Conservation (phyloP, 495 filamentous ascomycete genomes). For the Entonaema liquescens region DNA sequence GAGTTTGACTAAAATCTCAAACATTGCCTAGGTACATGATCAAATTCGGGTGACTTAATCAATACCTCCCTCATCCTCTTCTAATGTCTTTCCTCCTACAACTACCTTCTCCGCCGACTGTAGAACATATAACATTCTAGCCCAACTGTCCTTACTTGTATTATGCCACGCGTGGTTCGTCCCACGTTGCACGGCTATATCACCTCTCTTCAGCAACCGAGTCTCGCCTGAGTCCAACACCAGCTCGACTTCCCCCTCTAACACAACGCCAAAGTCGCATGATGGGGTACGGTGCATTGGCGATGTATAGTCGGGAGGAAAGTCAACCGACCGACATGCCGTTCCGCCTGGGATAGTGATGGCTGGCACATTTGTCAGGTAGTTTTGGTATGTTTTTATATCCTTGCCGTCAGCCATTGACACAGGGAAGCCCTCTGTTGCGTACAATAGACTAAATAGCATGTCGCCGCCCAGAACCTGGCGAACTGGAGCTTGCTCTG, state of each 20-base stretch:
- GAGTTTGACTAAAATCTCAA: no score
- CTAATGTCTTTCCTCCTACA: constrained; percentile 46
- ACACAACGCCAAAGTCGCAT: constrained; percentile 73
- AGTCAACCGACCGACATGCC: background rate
- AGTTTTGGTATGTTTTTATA: background rate
- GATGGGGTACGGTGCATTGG: constrained; percentile 66
- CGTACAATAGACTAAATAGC: background rate
- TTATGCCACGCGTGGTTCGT: constrained; percentile 73
- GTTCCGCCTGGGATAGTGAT: background rate
- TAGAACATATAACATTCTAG: constrained; percentile 62
- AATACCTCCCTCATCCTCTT: constrained; percentile 1
- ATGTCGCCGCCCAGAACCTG: background rate
- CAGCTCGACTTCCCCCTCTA: constrained; percentile 68
- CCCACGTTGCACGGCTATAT: constrained; percentile 64
- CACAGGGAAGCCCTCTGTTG: background rate
- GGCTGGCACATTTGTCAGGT: background rate
- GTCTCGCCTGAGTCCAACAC: constrained; percentile 65
- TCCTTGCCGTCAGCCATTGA: background rate
- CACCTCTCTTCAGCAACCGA: constrained; percentile 57
- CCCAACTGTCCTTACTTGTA: constrained; percentile 58
- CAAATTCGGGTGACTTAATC: background rate
- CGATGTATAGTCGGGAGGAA: background rate
- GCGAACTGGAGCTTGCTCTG: background rate
- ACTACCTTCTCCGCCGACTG: constrained; percentile 57
- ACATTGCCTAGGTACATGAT: background rate